Percentiles rank a stretch among this genome's conserved stretches.
Evolutionary conservation across 106 monocot species (phyloP).

Genomic region (Chionographis japonica): DNA sequence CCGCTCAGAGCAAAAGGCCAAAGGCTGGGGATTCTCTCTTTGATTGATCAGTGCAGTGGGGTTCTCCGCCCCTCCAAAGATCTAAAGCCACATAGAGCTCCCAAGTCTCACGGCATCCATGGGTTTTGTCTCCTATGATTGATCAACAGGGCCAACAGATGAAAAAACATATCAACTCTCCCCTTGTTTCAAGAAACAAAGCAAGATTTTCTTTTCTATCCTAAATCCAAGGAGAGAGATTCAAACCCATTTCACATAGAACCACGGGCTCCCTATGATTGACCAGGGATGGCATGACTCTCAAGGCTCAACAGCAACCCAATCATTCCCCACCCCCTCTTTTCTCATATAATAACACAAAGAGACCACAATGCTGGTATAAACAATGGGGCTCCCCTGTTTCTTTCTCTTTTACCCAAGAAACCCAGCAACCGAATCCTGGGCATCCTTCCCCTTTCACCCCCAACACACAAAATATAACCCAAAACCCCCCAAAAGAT

Average conservation of each 20-base stretch:
- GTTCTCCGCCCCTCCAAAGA: slow-evolving; percentile 2
- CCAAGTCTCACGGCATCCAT: slow-evolving; percentile 11
- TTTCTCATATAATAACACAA: slow-evolving; percentile 3
- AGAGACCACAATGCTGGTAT: neutral
- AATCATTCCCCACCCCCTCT: slow-evolving; percentile 24
- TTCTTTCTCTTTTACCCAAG: too few species aligned
- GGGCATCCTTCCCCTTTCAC: too few species aligned
- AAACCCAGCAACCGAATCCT: too few species aligned
- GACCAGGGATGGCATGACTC: slow-evolving; percentile 2
- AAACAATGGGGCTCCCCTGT: too few species aligned
- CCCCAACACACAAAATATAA: too few species aligned
- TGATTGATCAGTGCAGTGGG: slow-evolving; percentile 26
- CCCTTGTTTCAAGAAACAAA: neutral
- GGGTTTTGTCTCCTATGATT: slow-evolving; percentile 34
- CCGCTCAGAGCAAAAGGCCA: slow-evolving; percentile 26
- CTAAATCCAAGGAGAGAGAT: slow-evolving; percentile 1
- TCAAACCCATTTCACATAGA: neutral
- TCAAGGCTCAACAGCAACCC: slow-evolving; percentile 21
- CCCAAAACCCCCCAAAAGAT: too few species aligned
- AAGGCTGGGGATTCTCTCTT: slow-evolving; percentile 27
- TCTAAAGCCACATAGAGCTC: slow-evolving; percentile 3
- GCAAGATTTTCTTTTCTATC: slow-evolving; percentile 4
- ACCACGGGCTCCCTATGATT: slow-evolving; percentile 11
- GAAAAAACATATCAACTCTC: slow-evolving; percentile 9
- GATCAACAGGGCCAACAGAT: slow-evolving; percentile 30